Evolutionary conservation across 352 stramenopile species (phyloP).

Genomic region (Aphanomyces stellatus): DNA sequence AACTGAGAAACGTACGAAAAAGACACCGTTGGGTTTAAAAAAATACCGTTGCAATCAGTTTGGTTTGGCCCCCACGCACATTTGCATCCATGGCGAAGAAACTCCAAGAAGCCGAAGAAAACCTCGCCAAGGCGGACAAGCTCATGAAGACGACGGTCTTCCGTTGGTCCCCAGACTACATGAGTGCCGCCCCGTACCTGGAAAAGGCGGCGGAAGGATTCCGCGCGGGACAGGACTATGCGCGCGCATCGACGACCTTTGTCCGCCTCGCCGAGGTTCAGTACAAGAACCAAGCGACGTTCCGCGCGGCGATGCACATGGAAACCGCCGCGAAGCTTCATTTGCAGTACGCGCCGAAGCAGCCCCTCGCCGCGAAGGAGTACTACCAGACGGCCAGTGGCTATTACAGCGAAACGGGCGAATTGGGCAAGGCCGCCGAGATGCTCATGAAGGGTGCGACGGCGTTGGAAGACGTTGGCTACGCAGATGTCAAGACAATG

Average conservation of each 20-base stretch:
- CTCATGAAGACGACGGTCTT: conserved; percentile 53
- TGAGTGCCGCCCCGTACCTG: conserved; percentile 51
- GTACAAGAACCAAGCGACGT: conserved; percentile 61
- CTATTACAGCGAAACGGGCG: conserved; percentile 72
- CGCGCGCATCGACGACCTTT: conserved; percentile 50
- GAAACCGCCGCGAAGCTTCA: conserved; percentile 69
- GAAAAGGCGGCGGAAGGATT: conserved; percentile 68
- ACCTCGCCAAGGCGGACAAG: conserved; percentile 52
- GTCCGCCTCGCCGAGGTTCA: conserved; percentile 48
- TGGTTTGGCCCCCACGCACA: too few relatives aligned
- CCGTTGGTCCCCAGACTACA: conserved; percentile 57
- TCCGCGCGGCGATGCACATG: conserved; percentile 60
- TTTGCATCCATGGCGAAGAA: conserved; percentile 27
- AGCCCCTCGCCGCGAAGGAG: conserved; percentile 38
- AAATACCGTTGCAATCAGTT: too few relatives aligned
- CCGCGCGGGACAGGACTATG: conserved; percentile 51
- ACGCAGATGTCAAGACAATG: conserved; percentile 40
- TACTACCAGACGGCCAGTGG: conserved; percentile 53
- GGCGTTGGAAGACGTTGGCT: conserved; percentile 32
- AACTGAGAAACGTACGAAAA: too few relatives aligned
- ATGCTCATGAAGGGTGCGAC: conserved; percentile 57
- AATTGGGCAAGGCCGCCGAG: conserved; percentile 74
- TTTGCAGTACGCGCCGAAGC: conserved; percentile 37
- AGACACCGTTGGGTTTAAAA: background rate
- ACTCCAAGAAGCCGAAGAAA: conserved; percentile 38